phyloP scores from a whole-genome alignment of 108 stramenopile species.

The Seminavis robusta region DNA sequence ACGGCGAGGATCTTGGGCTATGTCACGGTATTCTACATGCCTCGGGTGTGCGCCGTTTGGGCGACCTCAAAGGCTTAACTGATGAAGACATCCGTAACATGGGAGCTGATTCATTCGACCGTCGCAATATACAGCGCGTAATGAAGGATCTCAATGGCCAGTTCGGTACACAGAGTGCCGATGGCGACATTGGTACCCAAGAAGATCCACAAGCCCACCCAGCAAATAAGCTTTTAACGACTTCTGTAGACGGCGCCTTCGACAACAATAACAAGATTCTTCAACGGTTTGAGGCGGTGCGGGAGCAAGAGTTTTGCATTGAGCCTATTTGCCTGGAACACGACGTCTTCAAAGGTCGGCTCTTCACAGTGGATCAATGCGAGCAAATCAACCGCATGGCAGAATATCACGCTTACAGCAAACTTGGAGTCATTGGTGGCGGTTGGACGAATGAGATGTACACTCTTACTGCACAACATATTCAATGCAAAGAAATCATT shows the following conservation, averaged over 20 bases:
- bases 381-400: constrained; percentile 15
- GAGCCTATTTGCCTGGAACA: constrained; percentile 1
- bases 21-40: too few species aligned
- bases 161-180: too few species aligned
- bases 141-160: too few species aligned
- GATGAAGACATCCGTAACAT: too few species aligned
- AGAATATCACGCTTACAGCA: constrained; percentile 11
- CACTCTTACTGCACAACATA: constrained; percentile 16
- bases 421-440: neutral
- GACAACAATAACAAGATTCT: neutral
- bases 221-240: too few species aligned
- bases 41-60: too few species aligned
- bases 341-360: constrained; percentile 6
- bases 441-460: constrained; percentile 20
- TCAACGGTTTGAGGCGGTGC: neutral
- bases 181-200: too few species aligned
- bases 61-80: too few species aligned
- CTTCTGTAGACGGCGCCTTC: neutral
- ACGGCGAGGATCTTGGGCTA: too few species aligned
- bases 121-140: too few species aligned
- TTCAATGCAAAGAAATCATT: constrained; percentile 8
- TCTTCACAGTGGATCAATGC: constrained; percentile 16
- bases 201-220: too few species aligned
- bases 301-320: constrained; percentile 5
- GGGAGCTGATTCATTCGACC: too few species aligned